Evolutionary conservation across 2,329 filamentous ascomycete species (phyloP).

Genomic region (Cordyceps militaris): DNA sequence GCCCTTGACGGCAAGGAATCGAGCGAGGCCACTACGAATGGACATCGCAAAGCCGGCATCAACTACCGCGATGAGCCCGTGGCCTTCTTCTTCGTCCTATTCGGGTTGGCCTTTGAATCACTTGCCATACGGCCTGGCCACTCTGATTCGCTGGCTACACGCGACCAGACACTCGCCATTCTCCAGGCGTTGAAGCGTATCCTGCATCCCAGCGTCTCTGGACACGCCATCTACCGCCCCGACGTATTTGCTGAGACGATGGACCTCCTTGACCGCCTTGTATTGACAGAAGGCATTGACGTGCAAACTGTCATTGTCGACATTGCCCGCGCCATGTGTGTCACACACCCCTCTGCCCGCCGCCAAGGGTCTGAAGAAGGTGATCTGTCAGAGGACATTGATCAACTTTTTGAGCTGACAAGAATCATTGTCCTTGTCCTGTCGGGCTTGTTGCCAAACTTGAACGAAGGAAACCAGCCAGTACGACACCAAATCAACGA

Average conservation of each 20-base stretch:
- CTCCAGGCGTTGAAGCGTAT: constrained; percentile 91
- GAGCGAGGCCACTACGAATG: constrained; percentile 39
- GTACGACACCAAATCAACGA: constrained; percentile 76
- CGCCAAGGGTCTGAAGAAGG: constrained; percentile 50
- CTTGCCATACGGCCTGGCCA: constrained; percentile 67
- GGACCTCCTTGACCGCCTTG: constrained; percentile 87
- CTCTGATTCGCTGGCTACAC: constrained; percentile 50
- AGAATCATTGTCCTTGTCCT: constrained; percentile 92
- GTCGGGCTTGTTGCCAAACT: constrained; percentile 77
- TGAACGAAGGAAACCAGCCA: constrained; percentile 58
- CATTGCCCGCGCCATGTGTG: constrained; percentile 82
- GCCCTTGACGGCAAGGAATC: constrained; percentile 79
- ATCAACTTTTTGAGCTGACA: constrained; percentile 94
- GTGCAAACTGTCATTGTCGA: constrained; percentile 91
- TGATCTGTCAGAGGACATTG: constrained; percentile 90
- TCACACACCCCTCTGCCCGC: constrained; percentile 84
- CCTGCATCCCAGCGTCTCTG: constrained; percentile 84
- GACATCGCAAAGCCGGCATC: constrained; percentile 66
- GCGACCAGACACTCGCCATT: constrained; percentile 80
- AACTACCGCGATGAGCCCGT: constrained; percentile 98
- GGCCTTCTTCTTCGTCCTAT: constrained; percentile 97
- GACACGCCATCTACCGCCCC: constrained; percentile 92
- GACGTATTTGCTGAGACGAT: constrained; percentile 96
- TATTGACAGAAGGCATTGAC: constrained; percentile 81
- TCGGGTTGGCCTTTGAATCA: constrained; percentile 93